Conservation (phyloP, 1,284 basidiomycete species). For the Ceratobasidium sp. region DNA sequence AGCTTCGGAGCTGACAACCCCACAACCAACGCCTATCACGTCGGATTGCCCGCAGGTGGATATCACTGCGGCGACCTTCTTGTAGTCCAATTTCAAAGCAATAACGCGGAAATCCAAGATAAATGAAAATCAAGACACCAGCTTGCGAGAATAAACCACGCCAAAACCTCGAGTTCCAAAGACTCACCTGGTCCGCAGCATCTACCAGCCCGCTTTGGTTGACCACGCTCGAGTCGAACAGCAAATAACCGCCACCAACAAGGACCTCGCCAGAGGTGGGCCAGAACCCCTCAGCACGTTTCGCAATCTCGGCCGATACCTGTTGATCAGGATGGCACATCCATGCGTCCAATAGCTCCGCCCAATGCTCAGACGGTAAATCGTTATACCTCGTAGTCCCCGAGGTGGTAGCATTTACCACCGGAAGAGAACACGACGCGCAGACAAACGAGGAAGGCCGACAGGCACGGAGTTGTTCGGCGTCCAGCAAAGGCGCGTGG, state of each 20-base stretch:
- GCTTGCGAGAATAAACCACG: not conserved
- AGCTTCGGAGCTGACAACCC: conserved; percentile 47
- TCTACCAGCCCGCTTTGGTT: conserved; percentile 64
- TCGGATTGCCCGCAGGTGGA: conserved; percentile 68
- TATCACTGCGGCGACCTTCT: conserved; percentile 87
- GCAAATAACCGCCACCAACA: conserved; percentile 85
- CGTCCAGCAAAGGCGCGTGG: conserved; percentile 65
- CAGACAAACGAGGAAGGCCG: conserved; percentile 73
- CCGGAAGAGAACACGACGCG: conserved; percentile 65
- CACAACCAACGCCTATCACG: conserved; percentile 42
- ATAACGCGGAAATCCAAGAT: conserved; percentile 42
- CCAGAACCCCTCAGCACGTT: conserved; percentile 81
- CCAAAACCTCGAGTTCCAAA: not conserved
- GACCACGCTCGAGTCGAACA: conserved; percentile 74
- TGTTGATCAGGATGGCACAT: conserved; percentile 96
- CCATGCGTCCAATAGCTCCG: conserved; percentile 96
- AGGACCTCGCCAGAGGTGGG: conserved; percentile 74
- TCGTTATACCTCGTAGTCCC: conserved; percentile 69
- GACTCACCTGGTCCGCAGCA: conserved; percentile 66
- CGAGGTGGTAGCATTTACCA: conserved; percentile 31
- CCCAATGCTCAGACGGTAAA: conserved; percentile 95
- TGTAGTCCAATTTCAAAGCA: conserved; percentile 65
- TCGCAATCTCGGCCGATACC: conserved; percentile 73
- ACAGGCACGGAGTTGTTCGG: conserved; percentile 65
- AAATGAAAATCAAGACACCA: not conserved